Evolutionary conservation across 495 filamentous ascomycete species (phyloP).

Genomic region (Gamarada debralockiae): DNA sequence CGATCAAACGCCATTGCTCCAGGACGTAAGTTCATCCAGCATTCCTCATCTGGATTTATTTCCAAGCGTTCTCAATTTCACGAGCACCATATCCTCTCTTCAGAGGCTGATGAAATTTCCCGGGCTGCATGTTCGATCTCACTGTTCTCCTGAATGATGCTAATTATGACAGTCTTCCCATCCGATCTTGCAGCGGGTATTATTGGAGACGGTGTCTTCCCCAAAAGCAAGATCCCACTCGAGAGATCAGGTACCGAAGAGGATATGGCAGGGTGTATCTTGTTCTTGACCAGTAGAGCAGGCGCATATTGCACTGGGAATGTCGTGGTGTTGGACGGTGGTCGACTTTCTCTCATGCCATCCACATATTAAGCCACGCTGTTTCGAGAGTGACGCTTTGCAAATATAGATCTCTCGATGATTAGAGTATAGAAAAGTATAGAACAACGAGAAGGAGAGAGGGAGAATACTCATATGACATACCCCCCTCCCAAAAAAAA

Average conservation of each 20-base stretch:
- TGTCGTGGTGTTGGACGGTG: constrained; percentile 55
- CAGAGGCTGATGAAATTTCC: background rate
- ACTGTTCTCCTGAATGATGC: background rate
- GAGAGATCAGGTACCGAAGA: constrained; percentile 48
- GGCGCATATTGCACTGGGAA: constrained; percentile 57
- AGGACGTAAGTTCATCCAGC: constrained; percentile 50
- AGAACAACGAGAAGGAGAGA: too few species aligned
- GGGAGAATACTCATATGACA: too few species aligned
- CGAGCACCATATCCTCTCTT: background rate
- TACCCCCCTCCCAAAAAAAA: too few species aligned
- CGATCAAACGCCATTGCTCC: constrained; percentile 62
- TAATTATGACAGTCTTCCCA: constrained; percentile 45
- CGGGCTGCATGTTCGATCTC: too few species aligned
- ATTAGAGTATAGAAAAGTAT: too few species aligned
- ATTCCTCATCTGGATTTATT: too few species aligned
- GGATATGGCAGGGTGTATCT: constrained; percentile 60
- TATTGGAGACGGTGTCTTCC: constrained; percentile 38
- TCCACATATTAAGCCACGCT: constrained; percentile 19
- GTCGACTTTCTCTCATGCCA: constrained; percentile 35
- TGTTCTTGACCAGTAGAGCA: constrained; percentile 59
- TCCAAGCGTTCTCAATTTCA: background rate
- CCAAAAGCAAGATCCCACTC: constrained; percentile 44
- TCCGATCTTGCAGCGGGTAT: constrained; percentile 59
- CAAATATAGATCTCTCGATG: too few species aligned
- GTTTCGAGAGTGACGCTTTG: too few species aligned